These are phyloP conservation scores for Talaromyces stipitatus DNA, from an alignment of 495 filamentous ascomycete species.

Conservation along the genomic window DNA sequence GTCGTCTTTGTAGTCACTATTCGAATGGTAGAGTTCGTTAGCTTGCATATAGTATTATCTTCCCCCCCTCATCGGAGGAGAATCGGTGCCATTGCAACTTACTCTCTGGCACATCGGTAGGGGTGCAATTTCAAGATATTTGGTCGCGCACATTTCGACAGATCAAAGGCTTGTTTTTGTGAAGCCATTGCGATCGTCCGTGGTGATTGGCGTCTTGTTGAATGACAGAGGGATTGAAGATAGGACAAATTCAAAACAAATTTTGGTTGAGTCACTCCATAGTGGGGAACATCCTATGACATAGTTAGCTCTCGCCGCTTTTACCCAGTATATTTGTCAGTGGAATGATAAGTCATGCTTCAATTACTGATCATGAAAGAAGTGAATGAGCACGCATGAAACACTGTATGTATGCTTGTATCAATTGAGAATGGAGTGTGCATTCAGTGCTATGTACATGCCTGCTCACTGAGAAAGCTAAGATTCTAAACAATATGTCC, in stretches of 20 bases:
- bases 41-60: background rate
- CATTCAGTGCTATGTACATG: too few relatives aligned
- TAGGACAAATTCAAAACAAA: background rate
- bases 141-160: slow-evolving; percentile 71
- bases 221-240: background rate
- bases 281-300: background rate
- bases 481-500: too few relatives aligned
- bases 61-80: slow-evolving; percentile 8
- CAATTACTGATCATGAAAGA: too few relatives aligned
- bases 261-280: background rate
- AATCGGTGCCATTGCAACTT: slow-evolving; percentile 22
- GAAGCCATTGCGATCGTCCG: slow-evolving; percentile 26
- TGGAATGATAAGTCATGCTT: too few relatives aligned
- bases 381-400: too few relatives aligned
- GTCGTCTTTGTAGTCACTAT: slow-evolving; percentile 97
- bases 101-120: slow-evolving; percentile 82
- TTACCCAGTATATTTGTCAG: too few relatives aligned
- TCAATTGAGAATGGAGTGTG: too few relatives aligned
- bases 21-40: slow-evolving; percentile 20
- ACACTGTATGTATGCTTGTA: too few relatives aligned
- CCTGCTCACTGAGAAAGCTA: too few relatives aligned
- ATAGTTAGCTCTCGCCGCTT: background rate
- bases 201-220: background rate
- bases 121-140: slow-evolving; percentile 80
- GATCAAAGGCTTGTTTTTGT: slow-evolving; percentile 52